Evolutionary conservation across 2,329 filamentous ascomycete genomes (phyloP).

Genomic region (Microsporum canis): DNA sequence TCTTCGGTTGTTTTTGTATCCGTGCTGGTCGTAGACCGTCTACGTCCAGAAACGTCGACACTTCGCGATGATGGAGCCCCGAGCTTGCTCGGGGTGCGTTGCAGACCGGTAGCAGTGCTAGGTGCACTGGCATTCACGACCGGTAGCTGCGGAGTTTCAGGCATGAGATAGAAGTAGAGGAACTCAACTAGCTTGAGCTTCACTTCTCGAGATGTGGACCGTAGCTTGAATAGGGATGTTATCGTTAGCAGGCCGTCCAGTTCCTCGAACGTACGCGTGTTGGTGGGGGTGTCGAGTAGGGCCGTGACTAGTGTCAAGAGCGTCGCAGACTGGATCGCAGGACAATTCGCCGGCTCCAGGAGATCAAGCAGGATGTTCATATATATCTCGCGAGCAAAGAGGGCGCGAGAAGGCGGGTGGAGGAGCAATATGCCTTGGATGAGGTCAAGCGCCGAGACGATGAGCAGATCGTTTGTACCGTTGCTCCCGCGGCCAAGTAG

Average conservation of each 20-base stretch:
- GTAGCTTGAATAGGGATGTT: constrained; percentile 84
- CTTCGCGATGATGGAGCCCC: constrained; percentile 41
- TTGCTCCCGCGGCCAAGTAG: constrained; percentile 71
- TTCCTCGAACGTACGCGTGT: constrained; percentile 82
- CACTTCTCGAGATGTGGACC: constrained; percentile 72
- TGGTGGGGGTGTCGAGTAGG: constrained; percentile 72
- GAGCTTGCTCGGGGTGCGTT: constrained; percentile 59
- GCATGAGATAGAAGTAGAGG: constrained; percentile 97
- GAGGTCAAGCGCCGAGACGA: constrained; percentile 75
- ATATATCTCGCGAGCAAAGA: constrained; percentile 80
- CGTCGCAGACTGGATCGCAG: constrained; percentile 80
- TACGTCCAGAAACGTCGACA: constrained; percentile 24
- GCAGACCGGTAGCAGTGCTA: constrained; percentile 40
- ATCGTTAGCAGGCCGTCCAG: constrained; percentile 86
- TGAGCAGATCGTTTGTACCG: constrained; percentile 75
- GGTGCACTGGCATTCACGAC: constrained; percentile 16
- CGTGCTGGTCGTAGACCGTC: constrained; percentile 19
- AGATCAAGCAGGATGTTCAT: constrained; percentile 97
- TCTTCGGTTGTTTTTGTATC: constrained; percentile 59
- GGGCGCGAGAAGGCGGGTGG: constrained; percentile 75
- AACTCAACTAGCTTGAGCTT: constrained; percentile 97
- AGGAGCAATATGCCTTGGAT: constrained; percentile 80
- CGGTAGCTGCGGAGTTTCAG: constrained; percentile 51
- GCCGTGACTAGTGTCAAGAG: constrained; percentile 83
- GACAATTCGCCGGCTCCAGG: constrained; percentile 82